Base-by-base conservation (phyloP, 257 asterid genomes). In the Cinchona pubescens region DNA sequence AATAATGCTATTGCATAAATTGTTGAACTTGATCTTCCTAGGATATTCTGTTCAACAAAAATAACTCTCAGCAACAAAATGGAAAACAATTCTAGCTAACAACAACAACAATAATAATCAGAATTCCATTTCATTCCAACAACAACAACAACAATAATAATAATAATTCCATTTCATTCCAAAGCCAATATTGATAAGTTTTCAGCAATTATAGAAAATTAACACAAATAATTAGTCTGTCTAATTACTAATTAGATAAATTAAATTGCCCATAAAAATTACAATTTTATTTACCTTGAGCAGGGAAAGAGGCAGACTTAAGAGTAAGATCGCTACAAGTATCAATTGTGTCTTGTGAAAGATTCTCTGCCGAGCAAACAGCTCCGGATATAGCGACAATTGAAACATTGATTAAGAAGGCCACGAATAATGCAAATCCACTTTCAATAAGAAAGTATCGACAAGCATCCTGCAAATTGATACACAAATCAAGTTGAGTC, bases 291-390 rank as follows among this genome's bases (percentile, higher is more conserved):
- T n/a, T n/a, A 94, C 98, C 97, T 92, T 89, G 73, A 94, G 93
- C n/a, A 53, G 90, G 92, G 78, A 94, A 94, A 35, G 98, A 89
- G 27, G 98, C 98, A 45, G 96, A 88, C 40, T 94, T 88, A 42
- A 94, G 91, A 2, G 97, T 88, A 56, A 94, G 79, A 56, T 92
- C 91, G 16, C 55, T 86, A 79, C 98, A 94, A 27, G 72, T 82
- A 21, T 89, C 84, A 18, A 63, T 11, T 30, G 84, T 72, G 0
- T 86, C 85, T 8, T 58, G 0, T 0, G 92, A 76, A 42, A 92
- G 69, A 67, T 85, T 45, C 21, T 72, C 40, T 25, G 78, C 90
- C 1, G 61, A 71, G 60, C 98, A 94, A 82, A 94, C 97, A 1
- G 96, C 80, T 16, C 91, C 98, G 0, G 97, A 82, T 0, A 94